Conservation (phyloP, 345 rosid species). For the Lepidium aucheri region DNA sequence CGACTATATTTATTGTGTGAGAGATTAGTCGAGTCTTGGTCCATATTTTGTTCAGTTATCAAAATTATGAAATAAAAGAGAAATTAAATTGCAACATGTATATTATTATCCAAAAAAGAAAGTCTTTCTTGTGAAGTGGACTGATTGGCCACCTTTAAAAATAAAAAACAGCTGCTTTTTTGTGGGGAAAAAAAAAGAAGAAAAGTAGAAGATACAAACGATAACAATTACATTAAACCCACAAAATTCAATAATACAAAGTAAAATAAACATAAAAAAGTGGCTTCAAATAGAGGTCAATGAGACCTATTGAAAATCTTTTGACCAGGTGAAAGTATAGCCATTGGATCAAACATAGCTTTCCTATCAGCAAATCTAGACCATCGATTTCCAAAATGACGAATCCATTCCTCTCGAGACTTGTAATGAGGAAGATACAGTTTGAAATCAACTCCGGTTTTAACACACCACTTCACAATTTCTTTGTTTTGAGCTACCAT, state of each 20-base stretch:
- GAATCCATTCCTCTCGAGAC: slow-evolving; percentile 63
- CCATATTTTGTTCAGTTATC: too few species aligned
- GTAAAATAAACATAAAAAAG: neutral
- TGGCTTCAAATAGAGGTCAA: neutral
- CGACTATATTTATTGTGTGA: too few species aligned
- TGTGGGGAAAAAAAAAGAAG: neutral
- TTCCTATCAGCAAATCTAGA: slow-evolving; percentile 57
- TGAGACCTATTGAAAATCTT: slow-evolving; percentile 52
- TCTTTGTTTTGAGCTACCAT: slow-evolving; percentile 59
- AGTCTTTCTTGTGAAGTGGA: neutral
- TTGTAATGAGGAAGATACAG: slow-evolving; percentile 81
- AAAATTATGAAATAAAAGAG: neutral
- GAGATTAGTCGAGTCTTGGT: too few species aligned
- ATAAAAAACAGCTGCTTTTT: neutral
- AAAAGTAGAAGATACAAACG: neutral
- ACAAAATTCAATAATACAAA: slow-evolving; percentile 10
- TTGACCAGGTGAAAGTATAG: slow-evolving; percentile 88
- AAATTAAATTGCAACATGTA: neutral
- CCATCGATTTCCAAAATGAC: slow-evolving; percentile 83
- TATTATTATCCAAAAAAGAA: neutral
- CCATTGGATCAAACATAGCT: slow-evolving; percentile 66
- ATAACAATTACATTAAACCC: neutral
- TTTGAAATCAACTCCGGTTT: slow-evolving; percentile 62
- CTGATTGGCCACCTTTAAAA: neutral
- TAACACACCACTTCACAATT: slow-evolving; percentile 46